Conservation (phyloP, 805 yeast species). For the Kodamaea leandrae region DNA sequence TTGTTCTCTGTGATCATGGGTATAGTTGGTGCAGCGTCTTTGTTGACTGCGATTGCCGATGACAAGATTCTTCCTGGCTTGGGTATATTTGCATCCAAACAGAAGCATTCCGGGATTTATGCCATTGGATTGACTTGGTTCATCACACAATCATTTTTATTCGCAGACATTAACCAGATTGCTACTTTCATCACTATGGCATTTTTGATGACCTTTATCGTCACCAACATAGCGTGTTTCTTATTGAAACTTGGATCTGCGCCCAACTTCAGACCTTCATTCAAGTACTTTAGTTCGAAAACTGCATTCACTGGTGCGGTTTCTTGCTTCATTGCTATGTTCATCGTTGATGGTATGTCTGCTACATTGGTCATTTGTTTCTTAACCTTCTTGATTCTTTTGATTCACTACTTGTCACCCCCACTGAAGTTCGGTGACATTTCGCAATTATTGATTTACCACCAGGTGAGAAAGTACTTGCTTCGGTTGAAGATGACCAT, state of each 20-base stretch:
- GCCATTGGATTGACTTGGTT: conserved; percentile 77
- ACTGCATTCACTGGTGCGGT: conserved; percentile 80
- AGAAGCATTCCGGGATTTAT: conserved; percentile 55
- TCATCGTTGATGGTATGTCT: conserved; percentile 86
- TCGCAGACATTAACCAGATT: conserved; percentile 89
- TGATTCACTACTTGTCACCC: conserved; percentile 88
- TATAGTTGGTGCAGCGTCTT: conserved; percentile 89
- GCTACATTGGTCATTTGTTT: conserved; percentile 74
- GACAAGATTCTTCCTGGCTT: conserved; percentile 87
- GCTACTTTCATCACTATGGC: conserved; percentile 98
- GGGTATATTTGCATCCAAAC: conserved; percentile 42
- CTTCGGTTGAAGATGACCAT: conserved; percentile 75
- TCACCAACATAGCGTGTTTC: conserved; percentile 91
- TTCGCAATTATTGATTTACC: conserved; percentile 90
- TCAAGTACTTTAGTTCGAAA: conserved; percentile 75
- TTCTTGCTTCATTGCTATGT: conserved; percentile 79
- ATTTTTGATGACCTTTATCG: conserved; percentile 91
- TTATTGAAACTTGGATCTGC: conserved; percentile 85
- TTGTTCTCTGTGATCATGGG: conserved; percentile 94
- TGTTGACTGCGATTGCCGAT: conserved; percentile 85
- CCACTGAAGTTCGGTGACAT: conserved; percentile 99
- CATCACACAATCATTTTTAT: conserved; percentile 77
- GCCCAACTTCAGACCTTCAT: conserved; percentile 97
- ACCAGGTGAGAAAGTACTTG: conserved; percentile 91
- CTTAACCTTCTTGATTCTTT: conserved; percentile 61